A percentile compares a stretch with the other conserved stretches of the same genome.
These are phyloP conservation scores for Plasmodium cynomolgi DNA, from an alignment of 169 alveolate species.

Conservation along the genomic window DNA sequence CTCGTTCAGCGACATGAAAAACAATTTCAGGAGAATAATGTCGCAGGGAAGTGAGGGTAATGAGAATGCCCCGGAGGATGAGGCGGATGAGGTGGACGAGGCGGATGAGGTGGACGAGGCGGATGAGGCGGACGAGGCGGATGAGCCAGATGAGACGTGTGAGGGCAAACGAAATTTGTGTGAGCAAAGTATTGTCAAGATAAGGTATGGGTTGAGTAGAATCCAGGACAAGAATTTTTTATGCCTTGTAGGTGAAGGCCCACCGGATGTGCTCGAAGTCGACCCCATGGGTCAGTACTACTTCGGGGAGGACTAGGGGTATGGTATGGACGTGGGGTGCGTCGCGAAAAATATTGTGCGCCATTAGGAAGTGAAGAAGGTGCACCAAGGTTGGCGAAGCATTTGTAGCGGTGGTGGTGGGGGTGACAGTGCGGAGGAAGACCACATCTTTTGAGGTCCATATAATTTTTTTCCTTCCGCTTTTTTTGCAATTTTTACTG, in stretches of 20 bases:
- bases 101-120: neutral
- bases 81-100: neutral
- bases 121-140: neutral
- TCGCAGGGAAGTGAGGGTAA: neutral
- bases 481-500: neutral
- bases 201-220: neutral
- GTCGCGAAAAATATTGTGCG: neutral
- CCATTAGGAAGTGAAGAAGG: neutral
- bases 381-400: neutral
- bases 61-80: neutral
- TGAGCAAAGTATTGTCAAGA: constrained; percentile 5
- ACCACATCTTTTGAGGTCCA: neutral
- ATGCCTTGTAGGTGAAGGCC: constrained; percentile 40
- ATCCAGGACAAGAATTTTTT: constrained; percentile 22
- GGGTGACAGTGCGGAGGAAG: neutral
- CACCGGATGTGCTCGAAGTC: constrained; percentile 21
- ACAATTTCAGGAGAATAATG: neutral
- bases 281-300: neutral
- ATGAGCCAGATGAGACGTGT: too few relatives aligned
- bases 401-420: neutral
- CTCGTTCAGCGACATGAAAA: neutral
- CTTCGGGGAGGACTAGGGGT: neutral
- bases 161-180: neutral
- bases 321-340: neutral
- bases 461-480: too few relatives aligned